These are phyloP conservation scores for Westerdykella ornata DNA, from an alignment of 2,329 filamentous ascomycete species.

Conservation along the genomic window DNA sequence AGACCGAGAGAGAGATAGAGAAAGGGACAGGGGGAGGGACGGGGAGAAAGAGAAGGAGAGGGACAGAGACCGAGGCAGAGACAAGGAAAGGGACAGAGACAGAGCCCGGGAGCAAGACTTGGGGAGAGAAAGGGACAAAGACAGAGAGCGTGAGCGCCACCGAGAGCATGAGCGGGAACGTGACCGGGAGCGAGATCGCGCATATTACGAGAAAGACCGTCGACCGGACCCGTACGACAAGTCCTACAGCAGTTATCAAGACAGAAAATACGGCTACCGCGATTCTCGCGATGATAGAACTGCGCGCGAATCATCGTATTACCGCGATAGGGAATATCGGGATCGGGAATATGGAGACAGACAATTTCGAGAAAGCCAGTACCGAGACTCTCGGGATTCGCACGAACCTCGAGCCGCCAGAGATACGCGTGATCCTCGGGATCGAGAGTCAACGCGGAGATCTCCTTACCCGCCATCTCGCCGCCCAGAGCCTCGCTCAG, in stretches of 20 bases:
- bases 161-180: constrained; percentile 37
- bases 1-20: constrained; percentile 28
- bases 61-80: constrained; percentile 31
- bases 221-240: constrained; percentile 15
- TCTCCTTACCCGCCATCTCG: constrained; percentile 21
- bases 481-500: constrained; percentile 21
- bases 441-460: constrained; percentile 19
- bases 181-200: constrained; percentile 29
- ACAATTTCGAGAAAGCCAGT: constrained; percentile 12
- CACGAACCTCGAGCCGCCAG: constrained; percentile 11
- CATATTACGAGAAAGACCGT: constrained; percentile 40
- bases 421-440: constrained; percentile 7
- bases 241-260: constrained; percentile 10
- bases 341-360: constrained; percentile 16
- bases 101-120: no score
- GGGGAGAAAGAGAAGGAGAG: constrained; percentile 20
- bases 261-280: constrained; percentile 9
- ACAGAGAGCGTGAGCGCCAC: constrained; percentile 30
- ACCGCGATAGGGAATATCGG: constrained; percentile 14
- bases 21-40: constrained; percentile 27
- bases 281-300: constrained; percentile 7
- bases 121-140: constrained; percentile 25
- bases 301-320: constrained; percentile 18
- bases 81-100: constrained; percentile 32
- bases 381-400: constrained; percentile 18